Base-by-base conservation (phyloP, 495 filamentous ascomycete genomes). In the Aspergillus leporis region DNA sequence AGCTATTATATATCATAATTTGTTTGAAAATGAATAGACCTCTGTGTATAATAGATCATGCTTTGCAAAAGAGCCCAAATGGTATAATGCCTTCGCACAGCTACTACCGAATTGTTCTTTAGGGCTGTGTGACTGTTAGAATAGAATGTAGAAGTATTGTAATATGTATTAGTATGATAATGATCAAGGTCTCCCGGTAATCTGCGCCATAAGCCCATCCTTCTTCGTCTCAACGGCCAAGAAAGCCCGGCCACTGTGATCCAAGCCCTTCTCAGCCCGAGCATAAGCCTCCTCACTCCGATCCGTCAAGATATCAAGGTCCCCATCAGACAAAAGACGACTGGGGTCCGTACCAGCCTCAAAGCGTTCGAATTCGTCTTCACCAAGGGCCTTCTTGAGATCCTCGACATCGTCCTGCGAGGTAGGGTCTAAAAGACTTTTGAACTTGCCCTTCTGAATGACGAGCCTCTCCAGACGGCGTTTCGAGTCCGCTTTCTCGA, bases 401-500 rank as follows among this genome's bases (percentile, higher is more conserved):
- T 82, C 78, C 5, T 78, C 76, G 23, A 79, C 55, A 14, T 82
- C 80, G 34, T 65, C 63, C 28, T 69, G 71, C 12, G 59, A 48
- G 30, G 67, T 67, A 1, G 70, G 60, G 19, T 81, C 78, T 13
- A 87, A 78, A 36, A 85, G 64, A 56, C 79, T 81, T 64, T 81
- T 81, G 70, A 87, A 78, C 66, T 86, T 87, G 4, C 93, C 95
- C 70, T 97, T 97, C 66, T 93, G 91, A 61, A 98, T 98, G 16
- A 98, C 93, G 3, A 98, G 78, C 68, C 96, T 92, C 69, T 98
- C 94, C 0, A 98, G 78, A 9, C 94, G 81, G n/a, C 95, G 86
- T 77, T 98, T 98, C 0, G 88, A 90, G 59, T 97, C 94, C 6
- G 94, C 94, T 56, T 88, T 91, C 60, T 91, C 84, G 5, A 98